These are phyloP conservation scores for Zygotorulaspora florentina DNA, from an alignment of 805 yeast species.

Conservation along the genomic window DNA sequence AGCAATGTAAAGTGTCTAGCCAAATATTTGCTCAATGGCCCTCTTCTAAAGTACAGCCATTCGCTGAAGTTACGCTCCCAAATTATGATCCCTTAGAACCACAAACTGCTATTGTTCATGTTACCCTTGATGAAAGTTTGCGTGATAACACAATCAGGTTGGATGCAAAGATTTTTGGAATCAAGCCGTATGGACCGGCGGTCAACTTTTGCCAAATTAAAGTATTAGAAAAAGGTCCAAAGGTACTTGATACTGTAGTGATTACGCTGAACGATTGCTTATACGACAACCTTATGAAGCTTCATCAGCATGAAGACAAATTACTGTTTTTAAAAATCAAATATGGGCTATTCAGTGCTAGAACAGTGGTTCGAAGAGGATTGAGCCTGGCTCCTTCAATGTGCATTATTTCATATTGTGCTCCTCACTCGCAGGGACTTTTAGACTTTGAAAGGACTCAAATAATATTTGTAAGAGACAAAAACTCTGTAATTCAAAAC, in stretches of 20 bases:
- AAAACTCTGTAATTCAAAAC: neutral
- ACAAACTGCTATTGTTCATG: constrained; percentile 3
- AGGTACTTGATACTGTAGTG: constrained; percentile 15
- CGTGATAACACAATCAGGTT: constrained; percentile 14
- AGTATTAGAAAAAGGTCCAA: constrained; percentile 7
- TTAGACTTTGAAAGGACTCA: constrained; percentile 21
- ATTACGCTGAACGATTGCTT: constrained; percentile 16
- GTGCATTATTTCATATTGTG: constrained; percentile 21
- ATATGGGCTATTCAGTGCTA: constrained; percentile 13
- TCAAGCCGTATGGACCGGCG: constrained; percentile 11
- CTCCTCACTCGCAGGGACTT: constrained; percentile 20
- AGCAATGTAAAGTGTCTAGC: constrained; percentile 9
- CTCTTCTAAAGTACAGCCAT: constrained; percentile 1
- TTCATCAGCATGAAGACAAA: constrained; percentile 15
- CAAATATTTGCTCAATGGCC: constrained; percentile 7
- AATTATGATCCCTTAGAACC: constrained; percentile 7
- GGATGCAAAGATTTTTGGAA: constrained; percentile 10
- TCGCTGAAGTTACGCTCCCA: constrained; percentile 13
- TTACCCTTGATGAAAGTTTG: constrained; percentile 10
- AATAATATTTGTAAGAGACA: constrained; percentile 19
- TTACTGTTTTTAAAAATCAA: constrained; percentile 23
- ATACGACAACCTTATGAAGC: constrained; percentile 20
- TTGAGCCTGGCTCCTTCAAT: constrained; percentile 15
- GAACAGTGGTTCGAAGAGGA: constrained; percentile 18
- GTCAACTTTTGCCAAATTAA: constrained; percentile 18